phyloP scores from a whole-genome alignment of 805 yeast species.

The Candida patagonica region DNA sequence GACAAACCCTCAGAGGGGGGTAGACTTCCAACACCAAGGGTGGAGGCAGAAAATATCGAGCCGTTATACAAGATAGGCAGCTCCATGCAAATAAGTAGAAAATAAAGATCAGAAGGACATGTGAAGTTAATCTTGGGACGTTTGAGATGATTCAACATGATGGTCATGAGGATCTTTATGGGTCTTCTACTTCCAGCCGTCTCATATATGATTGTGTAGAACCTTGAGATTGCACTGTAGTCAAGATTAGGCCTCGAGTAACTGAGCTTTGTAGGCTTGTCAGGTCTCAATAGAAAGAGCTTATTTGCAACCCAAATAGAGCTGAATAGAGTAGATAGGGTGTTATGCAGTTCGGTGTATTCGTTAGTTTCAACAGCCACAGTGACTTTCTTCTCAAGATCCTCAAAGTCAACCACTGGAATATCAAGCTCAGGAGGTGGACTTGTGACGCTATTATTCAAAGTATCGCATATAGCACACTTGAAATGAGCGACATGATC shows the following conservation, averaged over 20 bases:
- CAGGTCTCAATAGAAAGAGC: conserved; percentile 39
- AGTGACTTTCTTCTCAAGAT: not conserved
- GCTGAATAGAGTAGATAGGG: conserved; percentile 39
- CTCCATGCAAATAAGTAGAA: conserved; percentile 60
- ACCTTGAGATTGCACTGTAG: conserved; percentile 36
- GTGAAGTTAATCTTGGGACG: conserved; percentile 35
- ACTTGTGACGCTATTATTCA: conserved; percentile 14
- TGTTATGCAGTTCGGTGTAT: not conserved
- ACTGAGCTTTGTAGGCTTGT: conserved; percentile 23
- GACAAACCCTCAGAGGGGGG: conserved; percentile 27
- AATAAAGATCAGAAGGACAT: conserved; percentile 38
- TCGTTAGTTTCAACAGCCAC: not conserved
- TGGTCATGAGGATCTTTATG: conserved; percentile 50
- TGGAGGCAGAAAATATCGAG: conserved; percentile 11
- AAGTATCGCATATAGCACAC: conserved; percentile 46
- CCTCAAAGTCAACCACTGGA: not conserved
- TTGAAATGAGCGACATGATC: conserved; percentile 30
- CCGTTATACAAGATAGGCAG: conserved; percentile 45
- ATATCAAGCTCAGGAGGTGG: not conserved
- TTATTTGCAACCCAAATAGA: conserved; percentile 38
- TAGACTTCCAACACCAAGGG: conserved; percentile 3
- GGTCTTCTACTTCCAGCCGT: not conserved
- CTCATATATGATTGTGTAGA: conserved; percentile 35
- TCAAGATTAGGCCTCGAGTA: conserved; percentile 43
- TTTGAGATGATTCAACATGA: conserved; percentile 44